Percentiles rank a stretch among this genome's conserved stretches.
Evolutionary conservation across 2,329 filamentous ascomycete species (phyloP).

Genomic region (Exophiala lecanii-corni): DNA sequence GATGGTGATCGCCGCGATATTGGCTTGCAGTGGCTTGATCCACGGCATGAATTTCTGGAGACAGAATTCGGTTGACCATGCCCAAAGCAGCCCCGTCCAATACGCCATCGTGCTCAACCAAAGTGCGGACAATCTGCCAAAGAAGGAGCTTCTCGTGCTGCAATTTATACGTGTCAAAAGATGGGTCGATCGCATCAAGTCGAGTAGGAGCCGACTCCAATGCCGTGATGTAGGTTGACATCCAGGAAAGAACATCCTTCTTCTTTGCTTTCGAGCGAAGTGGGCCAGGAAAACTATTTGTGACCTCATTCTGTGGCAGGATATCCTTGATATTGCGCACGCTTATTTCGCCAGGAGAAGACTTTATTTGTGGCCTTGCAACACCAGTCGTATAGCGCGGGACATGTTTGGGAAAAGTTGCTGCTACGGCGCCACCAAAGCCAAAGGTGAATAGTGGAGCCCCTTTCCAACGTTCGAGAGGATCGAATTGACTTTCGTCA

Average conservation of each 20-base stretch:
- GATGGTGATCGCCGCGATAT: conserved; percentile 36
- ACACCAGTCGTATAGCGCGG: conserved; percentile 78
- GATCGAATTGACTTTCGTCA: conserved; percentile 61
- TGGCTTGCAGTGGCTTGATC: conserved; percentile 24
- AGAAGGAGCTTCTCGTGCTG: conserved; percentile 74
- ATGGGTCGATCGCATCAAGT: conserved; percentile 36
- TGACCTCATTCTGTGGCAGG: conserved; percentile 64
- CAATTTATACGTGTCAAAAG: conserved; percentile 58
- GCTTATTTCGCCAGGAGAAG: conserved; percentile 75
- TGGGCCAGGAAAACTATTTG: conserved; percentile 83
- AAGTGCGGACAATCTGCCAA: conserved; percentile 77
- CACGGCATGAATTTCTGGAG: conserved; percentile 47
- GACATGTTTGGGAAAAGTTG: conserved; percentile 81
- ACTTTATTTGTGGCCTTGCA: conserved; percentile 69
- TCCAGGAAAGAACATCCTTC: conserved; percentile 83
- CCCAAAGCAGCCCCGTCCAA: conserved; percentile 71
- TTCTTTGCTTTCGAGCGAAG: conserved; percentile 89
- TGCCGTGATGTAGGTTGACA: conserved; percentile 67
- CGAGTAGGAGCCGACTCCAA: conserved; percentile 54
- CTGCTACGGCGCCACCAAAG: conserved; percentile 74
- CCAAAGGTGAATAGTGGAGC: conserved; percentile 83
- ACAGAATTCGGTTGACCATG: conserved; percentile 69
- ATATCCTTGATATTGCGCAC: conserved; percentile 71
- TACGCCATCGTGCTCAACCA: conserved; percentile 81
- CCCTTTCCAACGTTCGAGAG: conserved; percentile 85